Percentiles rank a stretch among this genome's conserved stretches.
phyloP scores from a whole-genome alignment of 2,329 filamentous ascomycete genomes.

The Acarospora socialis region DNA sequence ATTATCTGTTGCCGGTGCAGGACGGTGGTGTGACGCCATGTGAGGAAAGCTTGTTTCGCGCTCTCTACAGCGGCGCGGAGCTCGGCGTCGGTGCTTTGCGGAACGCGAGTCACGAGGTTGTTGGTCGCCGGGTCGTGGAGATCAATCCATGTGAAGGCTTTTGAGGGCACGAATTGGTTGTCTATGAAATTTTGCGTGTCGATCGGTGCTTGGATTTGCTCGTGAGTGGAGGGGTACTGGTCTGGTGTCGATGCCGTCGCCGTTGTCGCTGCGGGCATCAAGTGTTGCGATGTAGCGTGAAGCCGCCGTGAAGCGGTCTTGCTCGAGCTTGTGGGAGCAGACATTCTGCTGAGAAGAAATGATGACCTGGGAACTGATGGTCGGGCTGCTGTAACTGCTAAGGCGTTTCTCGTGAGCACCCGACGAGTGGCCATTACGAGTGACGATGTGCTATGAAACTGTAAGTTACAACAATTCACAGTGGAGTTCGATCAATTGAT shows the following conservation, averaged over 20 bases:
- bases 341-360: slow-evolving; percentile 21
- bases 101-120: slow-evolving; percentile 50
- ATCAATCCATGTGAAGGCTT: slow-evolving; percentile 48
- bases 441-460: no score
- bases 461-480: no score
- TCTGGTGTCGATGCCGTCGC: slow-evolving; percentile 35
- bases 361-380: background rate
- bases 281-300: slow-evolving; percentile 41
- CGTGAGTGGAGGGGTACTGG: slow-evolving; percentile 42
- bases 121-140: slow-evolving; percentile 52
- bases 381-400: background rate
- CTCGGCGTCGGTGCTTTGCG: slow-evolving; percentile 51
- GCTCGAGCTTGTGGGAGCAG: slow-evolving; percentile 18
- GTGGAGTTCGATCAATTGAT: no score
- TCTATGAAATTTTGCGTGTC: slow-evolving; percentile 51
- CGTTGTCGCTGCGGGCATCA: slow-evolving; percentile 34
- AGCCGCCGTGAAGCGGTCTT: slow-evolving; percentile 32
- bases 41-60: slow-evolving; percentile 48
- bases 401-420: no score
- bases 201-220: slow-evolving; percentile 38
- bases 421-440: no score
- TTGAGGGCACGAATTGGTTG: slow-evolving; percentile 46
- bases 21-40: slow-evolving; percentile 46
- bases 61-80: slow-evolving; percentile 46
- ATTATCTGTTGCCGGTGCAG: slow-evolving; percentile 49